phyloP scores from a whole-genome alignment of 179 eudicot species.

The Silene coronaria region DNA sequence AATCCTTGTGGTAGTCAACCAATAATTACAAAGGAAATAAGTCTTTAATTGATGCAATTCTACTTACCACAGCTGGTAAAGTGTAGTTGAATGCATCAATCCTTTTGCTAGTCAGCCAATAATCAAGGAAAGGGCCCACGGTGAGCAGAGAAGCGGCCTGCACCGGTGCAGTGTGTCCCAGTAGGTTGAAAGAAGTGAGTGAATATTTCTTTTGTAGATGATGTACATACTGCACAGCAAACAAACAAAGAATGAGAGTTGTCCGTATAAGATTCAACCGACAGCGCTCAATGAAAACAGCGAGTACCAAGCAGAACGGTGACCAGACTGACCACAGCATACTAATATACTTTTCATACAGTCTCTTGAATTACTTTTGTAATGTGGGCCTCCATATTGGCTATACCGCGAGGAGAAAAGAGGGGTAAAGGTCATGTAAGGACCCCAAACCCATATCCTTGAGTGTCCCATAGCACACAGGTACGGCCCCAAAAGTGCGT shows the following conservation, averaged over 20 bases:
- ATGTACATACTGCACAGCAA: conserved; percentile 36
- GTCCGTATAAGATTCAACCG: background rate
- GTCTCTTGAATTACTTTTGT: too few species aligned
- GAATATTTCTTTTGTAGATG: conserved; percentile 43
- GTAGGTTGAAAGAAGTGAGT: conserved; percentile 37
- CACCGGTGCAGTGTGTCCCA: conserved; percentile 44
- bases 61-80: conserved; percentile 35
- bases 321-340: too few species aligned
- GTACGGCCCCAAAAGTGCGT: too few species aligned
- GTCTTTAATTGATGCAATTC: too few species aligned
- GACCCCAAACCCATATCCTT: too few species aligned
- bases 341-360: too few species aligned
- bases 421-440: too few species aligned
- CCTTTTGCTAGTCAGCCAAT: conserved; percentile 40
- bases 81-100: conserved; percentile 36
- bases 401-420: too few species aligned
- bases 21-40: conserved; percentile 40
- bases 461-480: too few species aligned
- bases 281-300: too few species aligned
- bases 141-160: conserved; percentile 45
- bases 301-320: too few species aligned
- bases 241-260: background rate
- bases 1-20: conserved; percentile 39
- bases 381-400: too few species aligned
- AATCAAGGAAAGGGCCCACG: conserved; percentile 44